Percentiles rank a stretch among this genome's conserved stretches.
These are phyloP conservation scores for Talaromyces sp. DNA, from an alignment of 2,329 filamentous ascomycete species.

Conservation along the genomic window DNA sequence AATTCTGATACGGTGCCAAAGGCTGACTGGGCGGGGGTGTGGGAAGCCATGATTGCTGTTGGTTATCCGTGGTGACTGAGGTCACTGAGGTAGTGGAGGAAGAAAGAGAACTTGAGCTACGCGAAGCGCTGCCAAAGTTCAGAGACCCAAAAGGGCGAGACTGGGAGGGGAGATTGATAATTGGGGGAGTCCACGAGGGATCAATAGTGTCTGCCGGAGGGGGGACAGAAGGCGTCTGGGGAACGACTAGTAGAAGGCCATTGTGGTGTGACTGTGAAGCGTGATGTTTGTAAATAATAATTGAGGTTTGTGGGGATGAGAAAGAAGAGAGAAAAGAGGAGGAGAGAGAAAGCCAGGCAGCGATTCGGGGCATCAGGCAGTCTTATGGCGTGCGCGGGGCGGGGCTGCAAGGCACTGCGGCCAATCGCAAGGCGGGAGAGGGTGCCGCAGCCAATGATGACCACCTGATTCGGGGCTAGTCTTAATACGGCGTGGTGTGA, in stretches of 20 bases:
- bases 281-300: not conserved
- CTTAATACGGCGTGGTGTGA: not conserved
- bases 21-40: conserved; percentile 38
- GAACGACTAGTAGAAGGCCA: conserved; percentile 30
- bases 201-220: conserved; percentile 37
- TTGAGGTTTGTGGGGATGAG: conserved; percentile 11
- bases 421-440: not conserved
- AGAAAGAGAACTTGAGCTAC: conserved; percentile 36
- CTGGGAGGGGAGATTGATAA: conserved; percentile 26
- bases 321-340: conserved; percentile 8
- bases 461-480: not conserved
- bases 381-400: conserved; percentile 23
- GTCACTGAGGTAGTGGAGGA: conserved; percentile 30
- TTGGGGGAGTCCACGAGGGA: conserved; percentile 25
- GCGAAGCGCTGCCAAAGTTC: conserved; percentile 38
- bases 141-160: conserved; percentile 40
- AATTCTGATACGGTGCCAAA: conserved; percentile 32
- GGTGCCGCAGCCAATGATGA: not conserved
- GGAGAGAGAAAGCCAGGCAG: conserved; percentile 27
- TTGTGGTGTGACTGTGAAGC: conserved; percentile 16
- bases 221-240: conserved; percentile 25
- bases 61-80: conserved; percentile 46
- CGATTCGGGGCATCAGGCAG: conserved; percentile 31
- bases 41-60: conserved; percentile 43
- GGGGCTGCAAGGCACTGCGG: not conserved